Conservation (phyloP, 2,329 filamentous ascomycete genomes). For the Helicocarpus griseus region DNA sequence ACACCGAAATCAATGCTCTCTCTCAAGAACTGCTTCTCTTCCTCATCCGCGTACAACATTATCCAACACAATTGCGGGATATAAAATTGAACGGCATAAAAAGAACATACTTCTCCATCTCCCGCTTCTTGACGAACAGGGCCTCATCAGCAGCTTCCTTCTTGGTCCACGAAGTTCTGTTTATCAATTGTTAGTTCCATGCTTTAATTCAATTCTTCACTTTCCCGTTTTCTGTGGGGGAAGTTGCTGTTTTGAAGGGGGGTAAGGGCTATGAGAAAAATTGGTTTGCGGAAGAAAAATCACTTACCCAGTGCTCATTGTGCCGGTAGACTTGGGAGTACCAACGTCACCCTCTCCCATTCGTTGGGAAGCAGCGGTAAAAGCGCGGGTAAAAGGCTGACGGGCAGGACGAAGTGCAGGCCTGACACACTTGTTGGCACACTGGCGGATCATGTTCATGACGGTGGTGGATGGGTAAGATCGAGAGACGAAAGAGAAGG, state of each 20-base stretch:
- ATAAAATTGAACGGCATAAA: background rate
- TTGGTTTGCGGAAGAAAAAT: background rate
- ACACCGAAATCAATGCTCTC: too few species aligned
- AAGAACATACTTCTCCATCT: conserved; percentile 64
- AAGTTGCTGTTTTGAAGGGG: too few species aligned
- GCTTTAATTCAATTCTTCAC: too few species aligned
- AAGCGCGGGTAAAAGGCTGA: conserved; percentile 43
- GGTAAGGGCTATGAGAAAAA: background rate
- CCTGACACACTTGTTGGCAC: conserved; percentile 50
- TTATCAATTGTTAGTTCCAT: too few species aligned
- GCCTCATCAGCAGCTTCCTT: conserved; percentile 84
- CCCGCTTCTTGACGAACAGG: conserved; percentile 73
- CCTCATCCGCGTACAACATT: too few species aligned
- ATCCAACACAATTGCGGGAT: background rate
- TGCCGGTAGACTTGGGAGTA: conserved; percentile 26
- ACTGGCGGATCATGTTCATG: conserved; percentile 60
- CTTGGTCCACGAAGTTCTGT: conserved; percentile 82
- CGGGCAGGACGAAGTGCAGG: conserved; percentile 46
- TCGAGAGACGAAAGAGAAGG: background rate
- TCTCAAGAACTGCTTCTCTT: too few species aligned
- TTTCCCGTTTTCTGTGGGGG: too few species aligned
- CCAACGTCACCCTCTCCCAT: conserved; percentile 66
- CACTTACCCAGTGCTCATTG: conserved; percentile 28
- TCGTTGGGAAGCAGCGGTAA: conserved; percentile 52
- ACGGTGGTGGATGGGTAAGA: background rate